Base-by-base conservation (phyloP, 2,329 filamentous ascomycete species). In the Fusarium illudens region DNA sequence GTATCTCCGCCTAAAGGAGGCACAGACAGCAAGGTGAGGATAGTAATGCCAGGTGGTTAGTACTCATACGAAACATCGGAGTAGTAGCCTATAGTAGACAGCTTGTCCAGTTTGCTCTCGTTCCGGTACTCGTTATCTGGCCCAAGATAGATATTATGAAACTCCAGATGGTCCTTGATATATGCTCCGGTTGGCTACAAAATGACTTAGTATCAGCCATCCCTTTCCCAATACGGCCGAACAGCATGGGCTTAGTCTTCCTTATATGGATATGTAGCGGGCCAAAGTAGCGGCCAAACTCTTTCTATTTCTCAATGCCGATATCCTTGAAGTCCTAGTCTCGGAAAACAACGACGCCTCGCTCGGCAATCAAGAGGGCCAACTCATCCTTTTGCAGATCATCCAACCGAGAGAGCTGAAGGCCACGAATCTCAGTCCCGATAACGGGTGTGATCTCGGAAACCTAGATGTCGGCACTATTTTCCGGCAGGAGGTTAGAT, bases 101-200 rank as follows among this genome's bases (percentile, higher is more conserved):
- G 71, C 29, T 73, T 76, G 56, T 79, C 77, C 3, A 62, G 33
- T 15, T 70, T 73, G n/a, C 70, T 75, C 22, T 72, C 71, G 17
- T 77, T 75, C 6, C 80, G 78, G 22, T 52, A 52, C 33, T 79
- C 76, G 65, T 83, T 84, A 71, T 81, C 82, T 2, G 79, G 77
- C 0, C 80, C 82, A 0, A 83, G 78, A 71, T 84, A 83, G 63
- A 83, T 82, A 64, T 81, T 82, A 71, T 83, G 80, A 50, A 83
- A 75, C 65, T 83, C 81, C 11, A 82, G 73, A 32, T 79, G 75
- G 62, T 79, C 79, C 56, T 82, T 77, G 60, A 83, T 77, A 53
- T 82, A 79, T 15, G 80, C 78, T 33, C 80, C 81, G 10, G 81
- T 79, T 19, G 79, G 80, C 79, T 81, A 49, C 15, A 22, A 27